These are phyloP conservation scores for Ceratocystis ficicola DNA, from an alignment of 2,329 filamentous ascomycete species.

Conservation along the genomic window DNA sequence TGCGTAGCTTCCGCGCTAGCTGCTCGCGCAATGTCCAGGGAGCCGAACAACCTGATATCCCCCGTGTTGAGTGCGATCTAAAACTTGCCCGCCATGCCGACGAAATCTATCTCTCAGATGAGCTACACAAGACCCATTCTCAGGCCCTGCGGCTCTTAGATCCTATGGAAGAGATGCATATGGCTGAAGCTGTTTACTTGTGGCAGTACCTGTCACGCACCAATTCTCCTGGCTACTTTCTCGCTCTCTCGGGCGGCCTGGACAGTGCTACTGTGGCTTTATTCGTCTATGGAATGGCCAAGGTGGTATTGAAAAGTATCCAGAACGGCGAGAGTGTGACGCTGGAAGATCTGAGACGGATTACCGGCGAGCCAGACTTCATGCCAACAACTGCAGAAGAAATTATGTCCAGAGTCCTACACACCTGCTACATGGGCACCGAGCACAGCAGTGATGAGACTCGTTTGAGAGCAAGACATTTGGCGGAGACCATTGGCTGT, in stretches of 20 bases:
- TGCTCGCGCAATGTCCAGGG: constrained; percentile 48
- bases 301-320: constrained; percentile 43
- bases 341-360: constrained; percentile 26
- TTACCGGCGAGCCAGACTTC: constrained; percentile 28
- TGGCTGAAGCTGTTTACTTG: constrained; percentile 30
- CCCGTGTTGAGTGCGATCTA: constrained; percentile 27
- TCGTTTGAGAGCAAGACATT: constrained; percentile 45
- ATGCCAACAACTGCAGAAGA: constrained; percentile 47
- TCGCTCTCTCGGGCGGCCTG: constrained; percentile 36
- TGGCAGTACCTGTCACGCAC: constrained; percentile 46
- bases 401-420: constrained; percentile 35
- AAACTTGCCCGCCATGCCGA: constrained; percentile 25
- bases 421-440: constrained; percentile 47
- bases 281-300: constrained; percentile 39
- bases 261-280: constrained; percentile 27
- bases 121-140: constrained; percentile 25
- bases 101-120: constrained; percentile 28
- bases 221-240: constrained; percentile 39
- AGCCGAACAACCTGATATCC: constrained; percentile 31
- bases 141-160: constrained; percentile 25
- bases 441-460: constrained; percentile 48
- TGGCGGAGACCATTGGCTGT: constrained; percentile 51
- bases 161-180: constrained; percentile 29
- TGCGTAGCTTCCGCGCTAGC: constrained; percentile 47
- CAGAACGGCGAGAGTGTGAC: constrained; percentile 28